Evolutionary conservation across 495 filamentous ascomycete genomes (phyloP), one percentile per base, ranked within the genome.

Genomic region (Penicillium odoratum): DNA sequence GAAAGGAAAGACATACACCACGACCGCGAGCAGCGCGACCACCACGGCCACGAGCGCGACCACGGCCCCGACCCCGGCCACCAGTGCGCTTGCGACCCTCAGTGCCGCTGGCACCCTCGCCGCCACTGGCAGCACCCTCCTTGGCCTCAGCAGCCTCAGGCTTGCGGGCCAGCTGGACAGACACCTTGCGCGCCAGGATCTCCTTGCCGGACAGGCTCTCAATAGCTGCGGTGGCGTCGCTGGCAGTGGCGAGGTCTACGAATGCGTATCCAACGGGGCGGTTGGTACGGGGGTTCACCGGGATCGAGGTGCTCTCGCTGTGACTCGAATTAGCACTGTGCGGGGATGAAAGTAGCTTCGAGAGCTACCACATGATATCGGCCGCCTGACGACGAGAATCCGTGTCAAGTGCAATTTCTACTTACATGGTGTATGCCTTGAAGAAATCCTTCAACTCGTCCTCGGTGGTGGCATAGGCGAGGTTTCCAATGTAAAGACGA

Each of bases 391-490:
- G 4, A 29, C 7, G 4, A 40, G 26, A 34, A 46, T 30, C 13
- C 15, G 30, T 49, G 3, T 31, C 46, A 31, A 48, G 15, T n/a
- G 5, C 0, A 0, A 2, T 3, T 16, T 31, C 16, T 61, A 90
- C 94, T 86, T 86, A 99, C 95, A 99, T 88, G 78, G 91, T 87
- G 87, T 93, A 97, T 76, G 83, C 87, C 80, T 90, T 89, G 87
- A 99, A 99, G 84, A 99, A 99, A 56, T 92, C 91, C 81, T 93
- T 96, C 82, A 99, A 90, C 84, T 97, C 91, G 85, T 90, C 94
- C 90, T 98, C 94, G 71, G 92, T 95, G 83, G 94, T 98, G 85
- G 94, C 92, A 75, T 98, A 98, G 56, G 94, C 94, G 84, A 98
- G 91, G 81, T 98, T 98, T 76, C 94, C 94, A 81, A 98, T 98